Percentiles rank a stretch among this genome's conserved stretches.
These are phyloP conservation scores for Debaryomyces sp. DNA, from an alignment of 1,139 yeast genomes.

Conservation along the genomic window DNA sequence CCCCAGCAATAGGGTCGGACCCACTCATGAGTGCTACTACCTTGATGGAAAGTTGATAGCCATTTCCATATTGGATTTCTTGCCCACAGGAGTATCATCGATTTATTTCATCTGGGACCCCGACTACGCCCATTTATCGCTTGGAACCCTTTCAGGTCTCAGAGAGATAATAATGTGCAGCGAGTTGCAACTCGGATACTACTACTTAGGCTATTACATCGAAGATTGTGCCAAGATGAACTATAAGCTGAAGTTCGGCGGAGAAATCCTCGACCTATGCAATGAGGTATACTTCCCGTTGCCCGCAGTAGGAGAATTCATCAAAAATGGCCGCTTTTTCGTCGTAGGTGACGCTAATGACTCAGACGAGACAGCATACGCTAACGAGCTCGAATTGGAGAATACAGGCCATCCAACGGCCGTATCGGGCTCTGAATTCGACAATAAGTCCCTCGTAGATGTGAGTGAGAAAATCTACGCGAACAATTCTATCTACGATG, in stretches of 20 bases:
- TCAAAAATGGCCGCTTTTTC: slow-evolving; percentile 47
- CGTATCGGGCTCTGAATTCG: slow-evolving; percentile 15
- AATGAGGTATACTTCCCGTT: slow-evolving; percentile 50
- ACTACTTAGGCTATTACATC: slow-evolving; percentile 78
- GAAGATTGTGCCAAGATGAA: slow-evolving; percentile 81
- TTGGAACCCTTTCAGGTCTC: slow-evolving; percentile 79
- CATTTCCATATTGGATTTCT: slow-evolving; percentile 73
- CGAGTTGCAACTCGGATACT: slow-evolving; percentile 46
- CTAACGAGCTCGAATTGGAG: slow-evolving; percentile 20
- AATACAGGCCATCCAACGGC: slow-evolving; percentile 20
- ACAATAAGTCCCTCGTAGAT: slow-evolving; percentile 21
- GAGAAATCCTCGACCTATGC: slow-evolving; percentile 62
- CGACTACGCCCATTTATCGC: slow-evolving; percentile 64
- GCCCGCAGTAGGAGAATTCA: slow-evolving; percentile 28
- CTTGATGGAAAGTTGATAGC: slow-evolving; percentile 67
- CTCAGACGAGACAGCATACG: slow-evolving; percentile 2
- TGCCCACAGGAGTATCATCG: slow-evolving; percentile 79
- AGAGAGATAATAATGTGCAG: slow-evolving; percentile 64
- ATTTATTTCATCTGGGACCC: slow-evolving; percentile 93
- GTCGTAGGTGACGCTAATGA: slow-evolving; percentile 27
- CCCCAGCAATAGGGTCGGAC: slow-evolving; percentile 33
- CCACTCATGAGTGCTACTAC: slow-evolving; percentile 80
- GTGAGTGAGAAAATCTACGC: slow-evolving; percentile 43
- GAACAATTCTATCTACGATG: slow-evolving; percentile 20
- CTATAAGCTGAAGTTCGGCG: slow-evolving; percentile 80